These are phyloP conservation scores for Corynascus novoguineensis DNA, from an alignment of 495 filamentous ascomycete species.

Conservation along the genomic window DNA sequence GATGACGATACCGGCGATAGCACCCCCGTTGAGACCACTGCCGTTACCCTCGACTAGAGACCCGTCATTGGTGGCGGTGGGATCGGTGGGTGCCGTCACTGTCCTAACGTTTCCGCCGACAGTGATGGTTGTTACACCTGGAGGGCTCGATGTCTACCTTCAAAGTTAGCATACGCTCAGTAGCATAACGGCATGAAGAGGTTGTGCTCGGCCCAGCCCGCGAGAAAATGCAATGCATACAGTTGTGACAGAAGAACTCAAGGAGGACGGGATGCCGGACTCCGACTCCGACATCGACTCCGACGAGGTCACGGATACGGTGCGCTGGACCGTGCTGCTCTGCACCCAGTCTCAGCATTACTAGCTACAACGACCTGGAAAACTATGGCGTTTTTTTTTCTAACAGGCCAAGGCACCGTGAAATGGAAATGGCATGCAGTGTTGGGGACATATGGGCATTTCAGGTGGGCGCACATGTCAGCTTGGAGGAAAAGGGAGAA, in stretches of 20 bases:
- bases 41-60: slow-evolving; percentile 9
- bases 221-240: slow-evolving; percentile 22
- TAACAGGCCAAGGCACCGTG: background rate
- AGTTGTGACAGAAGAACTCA: slow-evolving; percentile 22
- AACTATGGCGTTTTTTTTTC: background rate
- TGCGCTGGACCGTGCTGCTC: slow-evolving; percentile 31
- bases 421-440: background rate
- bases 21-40: slow-evolving; percentile 31
- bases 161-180: slow-evolving; percentile 9
- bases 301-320: slow-evolving; percentile 27
- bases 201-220: slow-evolving; percentile 13
- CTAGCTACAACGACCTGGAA: slow-evolving; percentile 21
- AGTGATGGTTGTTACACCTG: slow-evolving; percentile 36
- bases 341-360: slow-evolving; percentile 29
- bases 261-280: slow-evolving; percentile 11
- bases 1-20: slow-evolving; percentile 39
- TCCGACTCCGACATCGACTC: too few relatives aligned
- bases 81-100: slow-evolving; percentile 34
- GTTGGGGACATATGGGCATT: background rate
- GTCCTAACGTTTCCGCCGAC: slow-evolving; percentile 39
- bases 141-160: background rate
- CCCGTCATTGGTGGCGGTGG: slow-evolving; percentile 17
- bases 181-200: background rate
- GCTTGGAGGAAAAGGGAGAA: background rate
- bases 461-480: slow-evolving; percentile 10